A percentile compares a stretch with the other conserved stretches of the same genome.
Conservation (phyloP, 2,329 filamentous ascomycete genomes). For the Alternaria ventricosa region DNA sequence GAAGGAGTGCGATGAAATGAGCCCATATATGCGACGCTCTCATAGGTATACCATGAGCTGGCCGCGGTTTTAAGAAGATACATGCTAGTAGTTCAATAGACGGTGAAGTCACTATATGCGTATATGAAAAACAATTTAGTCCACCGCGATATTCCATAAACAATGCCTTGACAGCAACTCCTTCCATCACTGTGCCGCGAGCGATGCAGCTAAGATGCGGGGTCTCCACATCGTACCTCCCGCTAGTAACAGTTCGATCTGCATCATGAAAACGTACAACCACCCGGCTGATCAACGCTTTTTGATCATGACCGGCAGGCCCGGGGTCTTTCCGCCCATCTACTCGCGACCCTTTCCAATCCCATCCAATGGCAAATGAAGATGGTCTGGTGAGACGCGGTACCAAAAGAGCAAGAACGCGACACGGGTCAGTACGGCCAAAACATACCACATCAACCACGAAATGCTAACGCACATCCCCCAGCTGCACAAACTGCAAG, state of each 20-base stretch:
- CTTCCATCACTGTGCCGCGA: not conserved
- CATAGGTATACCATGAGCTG: not conserved
- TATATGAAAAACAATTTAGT: too few relatives aligned
- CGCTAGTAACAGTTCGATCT: not conserved
- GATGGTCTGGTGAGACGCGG: not conserved
- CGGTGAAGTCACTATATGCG: not conserved
- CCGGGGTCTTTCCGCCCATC: not conserved
- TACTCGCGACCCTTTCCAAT: not conserved
- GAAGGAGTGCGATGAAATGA: not conserved
- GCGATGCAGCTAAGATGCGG: slow-evolving; percentile 1
- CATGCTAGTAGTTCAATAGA: not conserved
- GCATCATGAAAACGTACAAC: not conserved
- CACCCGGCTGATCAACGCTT: not conserved
- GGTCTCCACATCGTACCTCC: slow-evolving; percentile 7
- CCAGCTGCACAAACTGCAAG: slow-evolving; percentile 22
- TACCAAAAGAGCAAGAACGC: slow-evolving; percentile 10
- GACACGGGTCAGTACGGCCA: not conserved
- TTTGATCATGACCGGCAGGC: not conserved
- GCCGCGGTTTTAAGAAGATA: not conserved
- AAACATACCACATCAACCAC: not conserved
- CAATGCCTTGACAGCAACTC: not conserved
- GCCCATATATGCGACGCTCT: accelerated
- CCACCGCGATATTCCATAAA: too few relatives aligned
- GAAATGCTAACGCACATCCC: not conserved
- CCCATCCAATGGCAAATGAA: not conserved